Evolutionary conservation across 169 alveolate genomes (phyloP), one percentile per base, ranked within the genome.

Genomic region (Cryptosporidium bovis): DNA sequence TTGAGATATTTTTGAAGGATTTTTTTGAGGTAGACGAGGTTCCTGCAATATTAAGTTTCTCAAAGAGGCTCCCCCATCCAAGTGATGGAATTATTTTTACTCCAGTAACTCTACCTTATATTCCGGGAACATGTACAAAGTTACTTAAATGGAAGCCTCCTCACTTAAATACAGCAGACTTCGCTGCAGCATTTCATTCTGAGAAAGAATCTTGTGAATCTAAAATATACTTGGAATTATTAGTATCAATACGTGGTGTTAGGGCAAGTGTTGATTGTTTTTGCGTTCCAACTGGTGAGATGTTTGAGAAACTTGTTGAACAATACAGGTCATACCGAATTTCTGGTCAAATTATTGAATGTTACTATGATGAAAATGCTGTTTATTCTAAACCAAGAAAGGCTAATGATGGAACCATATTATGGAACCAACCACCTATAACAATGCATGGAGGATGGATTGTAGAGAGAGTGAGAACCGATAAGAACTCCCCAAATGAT

Each of bases 141-240:
- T 93, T 97, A 16, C 90, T 97, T 33, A 97, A 97, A 90, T 97
- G 99, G 99, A 97, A 97, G 82, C 99, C 99, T 1, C 95, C 97
- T 31, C 95, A 96, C 51, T 92, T 96, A 66, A 97, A 97, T 64
- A 95, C 99, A 2, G 97, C 97, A 1, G 97, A 97, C 68, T 96
- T 96, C 82, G 87, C 87, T 55, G 87, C 87, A 40, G 64, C 64
- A 20, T 77, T 77, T 60, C 24, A 77, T 62, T 29, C 87, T 31
- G 87, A 77, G 48, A 34, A 56, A 60, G 71, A 62, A 3, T 56
- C 69, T 2, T 60, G 64, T 18, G 87, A 77, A 5, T 60, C 87
- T 44, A 71, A 64, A 44, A 46, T 77, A 77, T 77, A 58, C 64
- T 62, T 77, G 15, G 87, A 77, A 44, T 66, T 77, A 31, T 27